Base-by-base conservation (phyloP, 306 rosid genomes). In the Corylus heterophylla region DNA sequence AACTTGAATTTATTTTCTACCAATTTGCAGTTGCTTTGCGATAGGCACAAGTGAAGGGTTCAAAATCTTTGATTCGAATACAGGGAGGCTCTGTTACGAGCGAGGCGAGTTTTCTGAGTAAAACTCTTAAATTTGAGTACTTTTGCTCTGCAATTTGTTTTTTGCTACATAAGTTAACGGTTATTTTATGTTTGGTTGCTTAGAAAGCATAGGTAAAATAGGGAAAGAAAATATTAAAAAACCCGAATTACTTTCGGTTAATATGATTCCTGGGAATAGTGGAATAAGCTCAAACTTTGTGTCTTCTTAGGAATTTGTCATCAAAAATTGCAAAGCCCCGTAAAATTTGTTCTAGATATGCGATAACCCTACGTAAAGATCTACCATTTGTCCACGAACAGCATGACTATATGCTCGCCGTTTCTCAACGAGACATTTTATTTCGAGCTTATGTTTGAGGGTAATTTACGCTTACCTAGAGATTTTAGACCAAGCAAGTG, bases 41-140 rank as follows among this genome's bases (percentile, higher is more conserved):
- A 86, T 94, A 51, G 97, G 97, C 56, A 89, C 97, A 62, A 91
- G 81, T 71, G 89, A 92, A 72, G 97, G 98, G 44, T 87, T 94
- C 85, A 91, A 86, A 86, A 87, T 94, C 39, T 92, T 89, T 80
- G 95, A 94, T 67, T 87, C 95, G 18, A 83, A 81, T 59, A 85
- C 94, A 0, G 98, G 98, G 66, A 85, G 86, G 29, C 97, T 92
- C 63, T 92, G 90, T 74, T 94, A 89, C 48, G 89, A 94, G 80
- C 85, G 89, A 86, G 88, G 98, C 85, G 45, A 84, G 69, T 80
- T 44, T 61, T 49, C 22, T 47, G 13, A 58, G 1, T 35, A 17
- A 45, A 61, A 71, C 4, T 55, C 12, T 51, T 4, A 17, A 2
- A 4, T 69, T 29, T 20, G 39, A 5, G 2, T 75, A 12, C 1